Conservation (phyloP, 176 grass and related monocot genomes). For the Tuctoria greenei region DNA sequence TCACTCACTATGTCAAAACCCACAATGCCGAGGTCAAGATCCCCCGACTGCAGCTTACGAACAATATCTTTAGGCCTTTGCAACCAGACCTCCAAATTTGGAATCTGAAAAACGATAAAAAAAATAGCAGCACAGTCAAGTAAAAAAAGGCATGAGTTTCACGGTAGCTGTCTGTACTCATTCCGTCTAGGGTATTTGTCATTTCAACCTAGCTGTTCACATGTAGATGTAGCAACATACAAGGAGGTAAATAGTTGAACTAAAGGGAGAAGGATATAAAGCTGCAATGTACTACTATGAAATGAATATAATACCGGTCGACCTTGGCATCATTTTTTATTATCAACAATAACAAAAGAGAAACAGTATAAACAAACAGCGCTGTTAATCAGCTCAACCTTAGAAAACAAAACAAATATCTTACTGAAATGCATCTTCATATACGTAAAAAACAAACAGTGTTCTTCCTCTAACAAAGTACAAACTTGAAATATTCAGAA, state of each 20-base stretch:
- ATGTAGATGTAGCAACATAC: not conserved
- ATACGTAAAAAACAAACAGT: not conserved
- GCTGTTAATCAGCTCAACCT: not conserved
- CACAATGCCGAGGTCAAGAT: constrained; percentile 88
- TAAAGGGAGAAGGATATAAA: not conserved
- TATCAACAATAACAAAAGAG: not conserved
- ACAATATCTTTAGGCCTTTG: constrained; percentile 97
- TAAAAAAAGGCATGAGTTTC: constrained; percentile 2
- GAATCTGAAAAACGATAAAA: constrained; percentile 44
- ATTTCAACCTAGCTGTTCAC: not conserved
- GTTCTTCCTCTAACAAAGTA: not conserved
- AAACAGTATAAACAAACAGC: not conserved
- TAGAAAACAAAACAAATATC: not conserved
- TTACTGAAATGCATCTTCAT: not conserved
- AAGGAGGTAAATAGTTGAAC: not conserved
- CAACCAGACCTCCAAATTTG: constrained; percentile 96
- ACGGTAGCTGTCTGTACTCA: not conserved
- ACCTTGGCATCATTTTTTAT: not conserved
- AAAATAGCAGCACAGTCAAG: not conserved
- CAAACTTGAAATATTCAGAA: not conserved
- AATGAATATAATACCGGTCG: not conserved
- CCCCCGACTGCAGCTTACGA: constrained; percentile 73
- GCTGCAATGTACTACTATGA: not conserved
- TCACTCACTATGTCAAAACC: constrained; percentile 91
- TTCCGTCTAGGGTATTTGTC: not conserved